Percentiles rank a stretch among this genome's conserved stretches.
These are phyloP conservation scores for Flueggea neowawraea DNA, from an alignment of 441 rosid genomes.

Conservation along the genomic window DNA sequence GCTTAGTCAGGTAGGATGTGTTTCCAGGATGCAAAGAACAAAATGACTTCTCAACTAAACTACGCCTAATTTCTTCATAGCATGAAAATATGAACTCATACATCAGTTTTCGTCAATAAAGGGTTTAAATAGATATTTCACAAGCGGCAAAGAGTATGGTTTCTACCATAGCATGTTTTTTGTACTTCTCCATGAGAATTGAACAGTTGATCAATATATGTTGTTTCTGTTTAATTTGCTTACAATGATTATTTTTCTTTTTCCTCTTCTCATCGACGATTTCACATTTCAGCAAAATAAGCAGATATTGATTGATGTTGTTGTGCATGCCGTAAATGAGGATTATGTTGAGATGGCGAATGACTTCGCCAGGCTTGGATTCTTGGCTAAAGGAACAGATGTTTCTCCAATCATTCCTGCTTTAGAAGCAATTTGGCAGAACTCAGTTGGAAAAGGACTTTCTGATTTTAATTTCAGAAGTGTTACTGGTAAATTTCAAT, in stretches of 20 bases:
- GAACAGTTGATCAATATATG: conserved; percentile 1
- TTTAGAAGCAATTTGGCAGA: conserved; percentile 97
- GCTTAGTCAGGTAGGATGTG: conserved; percentile 77
- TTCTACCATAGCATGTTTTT: no score
- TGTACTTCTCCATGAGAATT: neutral
- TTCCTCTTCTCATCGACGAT: conserved; percentile 14
- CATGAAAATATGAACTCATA: neutral
- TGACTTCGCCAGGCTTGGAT: conserved; percentile 98
- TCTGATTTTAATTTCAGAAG: conserved; percentile 92
- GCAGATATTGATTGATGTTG: conserved; percentile 96
- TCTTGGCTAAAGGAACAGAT: conserved; percentile 87
- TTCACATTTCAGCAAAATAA: conserved; percentile 79
- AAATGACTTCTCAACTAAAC: conserved; percentile 1
- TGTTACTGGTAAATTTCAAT: conserved; percentile 62
- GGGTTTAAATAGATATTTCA: no score
- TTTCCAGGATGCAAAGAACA: conserved; percentile 5
- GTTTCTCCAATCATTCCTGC: conserved; percentile 96
- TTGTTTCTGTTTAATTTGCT: conserved; percentile 3
- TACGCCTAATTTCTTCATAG: conserved; percentile 4
- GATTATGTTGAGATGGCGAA: conserved; percentile 98
- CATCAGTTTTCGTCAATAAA: no score
- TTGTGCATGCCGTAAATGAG: conserved; percentile 97
- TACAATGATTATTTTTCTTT: conserved; percentile 2
- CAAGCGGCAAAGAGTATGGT: no score
- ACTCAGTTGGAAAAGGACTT: conserved; percentile 87